Percentiles rank a stretch among this genome's conserved stretches.
phyloP scores from a whole-genome alignment of 2,329 filamentous ascomycete genomes.

The Monilinia polystroma region DNA sequence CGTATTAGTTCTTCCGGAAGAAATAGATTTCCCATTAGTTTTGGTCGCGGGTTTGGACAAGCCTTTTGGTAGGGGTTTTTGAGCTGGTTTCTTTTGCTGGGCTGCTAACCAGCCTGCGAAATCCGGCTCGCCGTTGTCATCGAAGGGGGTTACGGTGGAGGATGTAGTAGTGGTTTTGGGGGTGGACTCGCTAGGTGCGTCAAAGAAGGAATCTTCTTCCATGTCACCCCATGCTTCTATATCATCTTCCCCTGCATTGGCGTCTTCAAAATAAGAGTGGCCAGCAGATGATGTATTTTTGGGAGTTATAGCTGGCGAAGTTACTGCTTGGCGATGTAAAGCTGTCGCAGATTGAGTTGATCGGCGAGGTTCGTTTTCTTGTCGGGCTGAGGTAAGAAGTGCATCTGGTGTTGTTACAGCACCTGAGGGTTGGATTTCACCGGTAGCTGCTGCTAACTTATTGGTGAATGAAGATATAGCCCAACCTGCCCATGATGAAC shows the following conservation, averaged over 20 bases:
- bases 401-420: conserved; percentile 47
- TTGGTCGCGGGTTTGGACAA: conserved; percentile 58
- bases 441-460: conserved; percentile 78
- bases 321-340: conserved; percentile 60
- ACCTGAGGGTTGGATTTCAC: conserved; percentile 69
- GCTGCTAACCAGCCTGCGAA: conserved; percentile 94
- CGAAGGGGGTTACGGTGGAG: conserved; percentile 55
- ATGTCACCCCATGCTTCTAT: conserved; percentile 71
- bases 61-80: conserved; percentile 78
- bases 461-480: conserved; percentile 98
- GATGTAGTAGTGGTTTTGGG: conserved; percentile 36
- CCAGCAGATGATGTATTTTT: conserved; percentile 48
- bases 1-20: conserved; percentile 42
- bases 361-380: conserved; percentile 40
- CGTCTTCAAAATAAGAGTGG: conserved; percentile 55
- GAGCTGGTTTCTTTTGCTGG: conserved; percentile 65
- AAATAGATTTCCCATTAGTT: conserved; percentile 36
- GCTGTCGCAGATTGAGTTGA: conserved; percentile 52
- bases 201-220: conserved; percentile 54
- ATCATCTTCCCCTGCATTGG: conserved; percentile 59
- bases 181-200: conserved; percentile 32
- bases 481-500: conserved; percentile 87
- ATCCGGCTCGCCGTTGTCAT: conserved; percentile 86
- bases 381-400: conserved; percentile 45
- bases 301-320: conserved; percentile 49